Percentiles rank a stretch among this genome's conserved stretches.
These are phyloP conservation scores for Rhodotorula sp. DNA, from an alignment of 1,284 basidiomycete genomes.

Conservation along the genomic window DNA sequence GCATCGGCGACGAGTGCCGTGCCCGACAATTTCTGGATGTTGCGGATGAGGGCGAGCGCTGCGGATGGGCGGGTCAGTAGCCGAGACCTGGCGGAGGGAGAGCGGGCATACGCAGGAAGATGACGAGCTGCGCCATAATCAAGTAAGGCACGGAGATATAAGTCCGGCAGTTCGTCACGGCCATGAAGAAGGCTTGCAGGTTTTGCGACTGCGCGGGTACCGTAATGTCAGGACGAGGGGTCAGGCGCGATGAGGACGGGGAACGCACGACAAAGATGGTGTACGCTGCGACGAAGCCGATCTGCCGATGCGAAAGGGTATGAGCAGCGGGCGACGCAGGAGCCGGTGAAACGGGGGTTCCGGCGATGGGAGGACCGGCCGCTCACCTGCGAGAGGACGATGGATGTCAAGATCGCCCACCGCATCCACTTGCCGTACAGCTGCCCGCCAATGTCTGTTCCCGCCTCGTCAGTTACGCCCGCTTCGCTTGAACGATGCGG, in stretches of 20 bases:
- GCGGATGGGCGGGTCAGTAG: neutral
- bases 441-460: conserved; percentile 82
- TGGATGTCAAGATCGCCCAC: conserved; percentile 80
- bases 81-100: too few species aligned
- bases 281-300: conserved; percentile 80
- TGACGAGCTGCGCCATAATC: conserved; percentile 77
- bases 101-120: conserved; percentile 66
- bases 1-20: conserved; percentile 91
- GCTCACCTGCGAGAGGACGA: conserved; percentile 79
- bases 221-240: neutral
- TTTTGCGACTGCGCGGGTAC: conserved; percentile 18
- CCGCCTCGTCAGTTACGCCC: neutral
- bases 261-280: conserved; percentile 85
- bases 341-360: too few species aligned
- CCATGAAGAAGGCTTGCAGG: conserved; percentile 71
- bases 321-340: conserved; percentile 40
- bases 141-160: conserved; percentile 73
- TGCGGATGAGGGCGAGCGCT: conserved; percentile 76
- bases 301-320: conserved; percentile 15
- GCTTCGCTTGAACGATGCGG: neutral
- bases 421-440: conserved; percentile 95
- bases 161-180: conserved; percentile 75
- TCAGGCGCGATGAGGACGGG: fast-evolving
- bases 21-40: conserved; percentile 87
- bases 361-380: conserved; percentile 47